A percentile compares a stretch with the other conserved stretches of the same genome.
phyloP scores from a whole-genome alignment of 805 yeast genomes.

The Scheffersomyces ergatensis region DNA sequence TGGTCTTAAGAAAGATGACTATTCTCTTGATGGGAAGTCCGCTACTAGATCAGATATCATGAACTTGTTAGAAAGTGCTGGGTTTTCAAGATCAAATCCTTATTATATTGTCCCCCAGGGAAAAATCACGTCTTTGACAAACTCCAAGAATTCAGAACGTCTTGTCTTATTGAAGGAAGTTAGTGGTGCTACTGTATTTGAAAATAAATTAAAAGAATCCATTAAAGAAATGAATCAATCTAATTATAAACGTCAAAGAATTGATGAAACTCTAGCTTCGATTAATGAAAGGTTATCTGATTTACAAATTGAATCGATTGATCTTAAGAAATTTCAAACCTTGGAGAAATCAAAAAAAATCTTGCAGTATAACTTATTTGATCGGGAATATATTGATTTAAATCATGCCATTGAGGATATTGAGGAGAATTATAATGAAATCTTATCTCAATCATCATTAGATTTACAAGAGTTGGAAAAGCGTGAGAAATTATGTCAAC shows the following conservation, averaged over 20 bases:
- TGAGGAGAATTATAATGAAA: constrained; percentile 54
- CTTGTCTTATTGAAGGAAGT: constrained; percentile 80
- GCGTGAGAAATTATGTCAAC: constrained; percentile 52
- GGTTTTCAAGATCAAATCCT: constrained; percentile 86
- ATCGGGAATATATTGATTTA: constrained; percentile 68
- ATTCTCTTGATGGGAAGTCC: constrained; percentile 74
- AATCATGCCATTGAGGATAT: constrained; percentile 57
- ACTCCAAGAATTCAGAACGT: constrained; percentile 84
- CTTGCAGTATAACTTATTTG: constrained; percentile 71
- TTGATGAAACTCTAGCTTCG: constrained; percentile 68
- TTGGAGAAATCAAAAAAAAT: constrained; percentile 67
- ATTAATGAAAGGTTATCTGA: constrained; percentile 73
- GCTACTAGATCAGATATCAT: constrained; percentile 79
- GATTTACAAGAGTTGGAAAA: constrained; percentile 57
- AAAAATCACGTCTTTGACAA: constrained; percentile 79
- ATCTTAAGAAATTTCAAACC: constrained; percentile 65
- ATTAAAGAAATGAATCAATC: constrained; percentile 76
- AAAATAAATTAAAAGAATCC: constrained; percentile 74
- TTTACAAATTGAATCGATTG: constrained; percentile 76
- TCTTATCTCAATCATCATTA: constrained; percentile 50
- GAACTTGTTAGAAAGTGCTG: constrained; percentile 85
- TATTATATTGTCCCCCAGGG: constrained; percentile 98
- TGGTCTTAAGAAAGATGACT: constrained; percentile 91
- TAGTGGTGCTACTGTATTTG: constrained; percentile 93
- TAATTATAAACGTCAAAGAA: constrained; percentile 63